phyloP scores from a whole-genome alignment of 495 filamentous ascomycete genomes.

The Neurospora sp. region DNA sequence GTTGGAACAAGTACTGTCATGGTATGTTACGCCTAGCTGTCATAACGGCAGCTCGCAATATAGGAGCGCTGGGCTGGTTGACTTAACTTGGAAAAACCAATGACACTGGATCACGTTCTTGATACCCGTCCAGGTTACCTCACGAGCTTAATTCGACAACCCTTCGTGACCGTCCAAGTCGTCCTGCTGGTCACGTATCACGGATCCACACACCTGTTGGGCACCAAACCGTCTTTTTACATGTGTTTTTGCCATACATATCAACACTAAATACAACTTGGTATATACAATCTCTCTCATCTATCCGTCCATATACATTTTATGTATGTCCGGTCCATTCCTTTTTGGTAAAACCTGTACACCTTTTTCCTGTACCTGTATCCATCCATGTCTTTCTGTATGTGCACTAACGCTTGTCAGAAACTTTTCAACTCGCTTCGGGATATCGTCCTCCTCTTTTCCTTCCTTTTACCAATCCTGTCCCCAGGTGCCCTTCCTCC shows the following conservation, averaged over 20 bases:
- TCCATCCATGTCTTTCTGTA: not conserved
- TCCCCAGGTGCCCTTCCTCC: not conserved
- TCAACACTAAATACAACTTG: not conserved
- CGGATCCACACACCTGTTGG: too few species aligned
- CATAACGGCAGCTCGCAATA: too few species aligned
- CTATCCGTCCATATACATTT: not conserved
- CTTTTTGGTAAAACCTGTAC: not conserved
- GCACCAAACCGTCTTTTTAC: not conserved
- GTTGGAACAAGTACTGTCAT: too few species aligned
- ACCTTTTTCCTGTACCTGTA: not conserved
- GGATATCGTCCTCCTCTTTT: not conserved
- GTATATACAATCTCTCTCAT: not conserved
- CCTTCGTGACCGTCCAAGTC: too few species aligned
- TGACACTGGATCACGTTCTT: too few species aligned
- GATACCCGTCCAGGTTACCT: too few species aligned
- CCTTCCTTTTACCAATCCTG: not conserved
- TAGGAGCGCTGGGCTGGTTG: too few species aligned
- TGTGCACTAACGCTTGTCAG: not conserved
- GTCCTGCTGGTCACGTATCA: too few species aligned
- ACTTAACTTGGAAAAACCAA: too few species aligned
- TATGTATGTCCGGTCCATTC: not conserved
- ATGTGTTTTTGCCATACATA: not conserved
- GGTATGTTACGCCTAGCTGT: too few species aligned
- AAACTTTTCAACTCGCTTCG: not conserved
- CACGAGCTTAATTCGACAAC: too few species aligned